Percentiles rank a stretch among this genome's conserved stretches.
phyloP scores from a whole-genome alignment of 2,329 filamentous ascomycete species.

The Ceratocystis variospora region DNA sequence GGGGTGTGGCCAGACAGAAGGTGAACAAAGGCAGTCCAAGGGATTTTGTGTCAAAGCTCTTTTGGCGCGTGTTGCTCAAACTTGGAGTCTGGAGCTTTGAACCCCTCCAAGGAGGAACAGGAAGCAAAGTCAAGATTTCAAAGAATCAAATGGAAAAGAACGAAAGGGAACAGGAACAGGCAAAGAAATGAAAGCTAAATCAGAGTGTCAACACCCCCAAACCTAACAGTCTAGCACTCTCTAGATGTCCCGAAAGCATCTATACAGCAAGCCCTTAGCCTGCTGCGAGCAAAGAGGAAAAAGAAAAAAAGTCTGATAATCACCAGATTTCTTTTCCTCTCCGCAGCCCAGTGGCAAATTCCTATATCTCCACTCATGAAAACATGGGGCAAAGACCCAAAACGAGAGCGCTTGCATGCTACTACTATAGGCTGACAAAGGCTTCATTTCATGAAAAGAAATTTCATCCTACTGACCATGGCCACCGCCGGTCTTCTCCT shows the following conservation, averaged over 20 bases:
- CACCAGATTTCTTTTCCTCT: neutral
- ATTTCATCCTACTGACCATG: too few relatives aligned
- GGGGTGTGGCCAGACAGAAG: neutral
- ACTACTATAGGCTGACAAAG: too few relatives aligned
- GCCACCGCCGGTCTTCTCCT: neutral
- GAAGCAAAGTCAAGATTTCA: neutral
- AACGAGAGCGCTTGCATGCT: too few relatives aligned
- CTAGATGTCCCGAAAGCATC: too few relatives aligned
- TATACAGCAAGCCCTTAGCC: too few relatives aligned
- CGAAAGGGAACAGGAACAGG: neutral
- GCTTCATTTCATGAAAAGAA: too few relatives aligned
- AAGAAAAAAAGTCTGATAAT: neutral
- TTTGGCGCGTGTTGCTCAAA: neutral
- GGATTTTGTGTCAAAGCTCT: neutral
- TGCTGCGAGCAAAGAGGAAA: neutral
- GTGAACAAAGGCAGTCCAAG: neutral
- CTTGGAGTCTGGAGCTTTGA: neutral
- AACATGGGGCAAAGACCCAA: too few relatives aligned
- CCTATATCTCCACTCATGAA: too few relatives aligned
- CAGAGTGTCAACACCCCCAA: neutral
- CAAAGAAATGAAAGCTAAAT: neutral
- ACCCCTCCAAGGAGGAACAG: neutral
- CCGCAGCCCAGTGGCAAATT: neutral
- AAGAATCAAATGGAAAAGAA: neutral
- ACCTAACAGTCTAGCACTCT: neutral